These are phyloP conservation scores for Cornus controversa DNA, from an alignment of 148 eudicot species.

Conservation along the genomic window DNA sequence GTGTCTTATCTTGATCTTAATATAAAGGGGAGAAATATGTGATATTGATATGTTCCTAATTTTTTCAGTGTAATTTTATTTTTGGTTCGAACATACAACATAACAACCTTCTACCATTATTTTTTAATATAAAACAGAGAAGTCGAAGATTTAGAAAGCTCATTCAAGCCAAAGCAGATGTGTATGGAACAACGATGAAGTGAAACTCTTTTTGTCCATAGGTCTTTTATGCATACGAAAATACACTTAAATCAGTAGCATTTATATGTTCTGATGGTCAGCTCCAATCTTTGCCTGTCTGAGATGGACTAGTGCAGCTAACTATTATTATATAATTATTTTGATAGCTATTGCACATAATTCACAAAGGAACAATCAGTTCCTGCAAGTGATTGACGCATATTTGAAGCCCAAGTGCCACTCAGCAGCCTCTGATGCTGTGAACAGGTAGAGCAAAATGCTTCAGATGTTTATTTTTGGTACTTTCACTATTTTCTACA, in stretches of 20 bases:
- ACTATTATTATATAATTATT: background rate
- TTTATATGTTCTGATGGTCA: background rate
- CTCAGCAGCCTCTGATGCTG: conserved; percentile 69
- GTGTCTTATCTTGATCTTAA: background rate
- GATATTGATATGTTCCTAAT: background rate
- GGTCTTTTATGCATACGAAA: too few relatives aligned
- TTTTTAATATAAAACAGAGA: too few relatives aligned
- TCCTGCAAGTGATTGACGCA: conserved; percentile 64
- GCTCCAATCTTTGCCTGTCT: background rate
- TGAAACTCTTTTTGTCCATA: too few relatives aligned
- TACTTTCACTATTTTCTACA: background rate
- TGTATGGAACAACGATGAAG: too few relatives aligned
- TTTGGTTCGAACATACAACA: background rate
- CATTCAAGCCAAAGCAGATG: too few relatives aligned
- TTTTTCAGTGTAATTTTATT: background rate
- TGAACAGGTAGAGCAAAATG: conserved; percentile 46
- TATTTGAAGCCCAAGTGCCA: conserved; percentile 91
- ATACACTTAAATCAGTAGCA: background rate
- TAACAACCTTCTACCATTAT: too few relatives aligned
- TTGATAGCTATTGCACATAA: conserved; percentile 33
- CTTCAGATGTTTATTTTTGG: background rate
- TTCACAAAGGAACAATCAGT: conserved; percentile 36
- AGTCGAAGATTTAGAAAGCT: too few relatives aligned
- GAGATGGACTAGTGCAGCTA: background rate
- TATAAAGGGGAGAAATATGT: background rate